These are phyloP conservation scores for Mortierella sp. DNA, from an alignment of 371 early-diverging fungal species.

Conservation along the genomic window DNA sequence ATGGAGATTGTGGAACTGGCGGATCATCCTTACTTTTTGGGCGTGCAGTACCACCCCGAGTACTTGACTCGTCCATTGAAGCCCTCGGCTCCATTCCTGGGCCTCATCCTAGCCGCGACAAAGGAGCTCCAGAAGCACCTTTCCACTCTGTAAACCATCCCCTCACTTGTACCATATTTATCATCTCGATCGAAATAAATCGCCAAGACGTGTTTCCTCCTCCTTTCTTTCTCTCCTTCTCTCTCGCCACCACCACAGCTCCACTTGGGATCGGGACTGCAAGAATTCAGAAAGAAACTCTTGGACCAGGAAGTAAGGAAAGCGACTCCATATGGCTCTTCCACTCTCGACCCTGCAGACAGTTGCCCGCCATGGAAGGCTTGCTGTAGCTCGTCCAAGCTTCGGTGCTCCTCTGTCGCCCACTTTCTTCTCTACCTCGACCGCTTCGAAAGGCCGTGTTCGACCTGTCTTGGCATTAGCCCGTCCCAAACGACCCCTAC, in stretches of 20 bases:
- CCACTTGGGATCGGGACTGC: too few relatives aligned
- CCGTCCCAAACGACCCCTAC: slow-evolving; percentile 17
- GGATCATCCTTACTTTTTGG: slow-evolving; percentile 97
- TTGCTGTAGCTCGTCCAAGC: not conserved
- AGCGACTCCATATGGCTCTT: slow-evolving; percentile 24
- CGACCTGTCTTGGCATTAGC: slow-evolving; percentile 19
- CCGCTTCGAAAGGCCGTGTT: slow-evolving; percentile 8
- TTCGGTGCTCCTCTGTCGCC: not conserved
- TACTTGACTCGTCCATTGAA: slow-evolving; percentile 94
- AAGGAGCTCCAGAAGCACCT: slow-evolving; percentile 58
- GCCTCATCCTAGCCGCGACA: slow-evolving; percentile 89
- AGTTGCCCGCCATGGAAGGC: slow-evolving; percentile 2
- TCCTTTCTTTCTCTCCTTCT: too few relatives aligned
- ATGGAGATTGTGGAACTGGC: slow-evolving; percentile 97
- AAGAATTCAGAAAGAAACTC: too few relatives aligned
- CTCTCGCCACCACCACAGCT: too few relatives aligned
- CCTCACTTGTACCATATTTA: not conserved
- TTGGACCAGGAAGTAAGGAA: too few relatives aligned
- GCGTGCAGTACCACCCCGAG: slow-evolving; percentile 99
- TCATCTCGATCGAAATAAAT: slow-evolving; percentile 24
- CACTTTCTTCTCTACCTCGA: slow-evolving; percentile 29
- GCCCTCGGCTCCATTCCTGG: slow-evolving; percentile 95
- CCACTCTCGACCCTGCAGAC: slow-evolving; percentile 34
- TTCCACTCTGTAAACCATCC: slow-evolving; percentile 20
- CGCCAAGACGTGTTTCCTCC: not conserved